A percentile compares a stretch with the other conserved stretches of the same genome.
These are phyloP conservation scores for Corrigiola litoralis DNA, from an alignment of 179 eudicot genomes.

Conservation along the genomic window DNA sequence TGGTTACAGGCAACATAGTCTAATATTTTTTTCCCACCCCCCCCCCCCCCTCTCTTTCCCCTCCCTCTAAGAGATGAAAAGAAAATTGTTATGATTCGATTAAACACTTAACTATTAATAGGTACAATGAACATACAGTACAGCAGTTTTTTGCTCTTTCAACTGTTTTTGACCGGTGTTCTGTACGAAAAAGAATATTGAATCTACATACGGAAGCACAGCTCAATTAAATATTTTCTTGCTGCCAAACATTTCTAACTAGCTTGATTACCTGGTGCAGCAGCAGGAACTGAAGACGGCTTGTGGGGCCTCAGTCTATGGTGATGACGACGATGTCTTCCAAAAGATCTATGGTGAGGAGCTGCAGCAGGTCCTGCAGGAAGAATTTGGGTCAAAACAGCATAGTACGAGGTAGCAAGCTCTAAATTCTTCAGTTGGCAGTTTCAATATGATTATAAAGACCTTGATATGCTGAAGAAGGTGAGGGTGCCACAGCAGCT, in stretches of 20 bases:
- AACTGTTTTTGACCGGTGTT: background rate
- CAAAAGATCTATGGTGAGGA: slow-evolving; percentile 31
- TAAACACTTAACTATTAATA: no score
- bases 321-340: slow-evolving; percentile 35
- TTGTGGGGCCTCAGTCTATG: slow-evolving; percentile 35
- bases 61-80: no score
- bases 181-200: background rate
- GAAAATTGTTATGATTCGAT: no score
- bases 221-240: background rate
- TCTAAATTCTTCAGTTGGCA: background rate
- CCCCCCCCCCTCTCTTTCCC: no score
- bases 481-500: slow-evolving; percentile 43
- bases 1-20: background rate
- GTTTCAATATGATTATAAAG: background rate
- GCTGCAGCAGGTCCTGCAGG: slow-evolving; percentile 40
- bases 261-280: slow-evolving; percentile 42
- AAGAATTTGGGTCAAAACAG: slow-evolving; percentile 9
- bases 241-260: background rate
- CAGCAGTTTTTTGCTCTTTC: background rate
- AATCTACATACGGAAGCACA: background rate
- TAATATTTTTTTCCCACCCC: no score
- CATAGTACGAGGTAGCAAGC: background rate
- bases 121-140: no score
- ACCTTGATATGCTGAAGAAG: slow-evolving; percentile 61
- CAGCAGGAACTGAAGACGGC: slow-evolving; percentile 45